A percentile compares a stretch with the other conserved stretches of the same genome.
These are phyloP conservation scores for Sergeia podlipaevii DNA, from an alignment of 208 protist genomes.

Conservation along the genomic window DNA sequence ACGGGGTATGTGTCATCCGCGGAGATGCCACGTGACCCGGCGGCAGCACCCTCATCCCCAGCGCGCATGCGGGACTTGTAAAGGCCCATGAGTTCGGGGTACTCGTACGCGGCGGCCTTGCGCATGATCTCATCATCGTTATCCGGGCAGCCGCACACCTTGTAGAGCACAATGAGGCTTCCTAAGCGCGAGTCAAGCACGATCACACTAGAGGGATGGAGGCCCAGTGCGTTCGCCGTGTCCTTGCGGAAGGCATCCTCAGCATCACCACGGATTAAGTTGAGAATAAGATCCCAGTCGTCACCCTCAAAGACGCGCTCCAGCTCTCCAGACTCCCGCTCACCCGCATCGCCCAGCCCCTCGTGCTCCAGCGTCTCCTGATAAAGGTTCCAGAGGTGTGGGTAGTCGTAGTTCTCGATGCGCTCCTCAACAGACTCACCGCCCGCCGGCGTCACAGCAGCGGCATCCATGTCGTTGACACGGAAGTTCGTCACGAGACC, in stretches of 20 bases:
- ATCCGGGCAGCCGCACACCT: slow-evolving; percentile 1
- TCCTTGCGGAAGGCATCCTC: slow-evolving; percentile 29
- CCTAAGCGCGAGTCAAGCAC: slow-evolving; percentile 6
- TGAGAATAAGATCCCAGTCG: slow-evolving; percentile 13
- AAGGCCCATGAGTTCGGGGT: slow-evolving; percentile 27
- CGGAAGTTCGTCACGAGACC: slow-evolving; percentile 21
- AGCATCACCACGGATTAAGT: slow-evolving; percentile 13
- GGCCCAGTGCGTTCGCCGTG: slow-evolving; percentile 12
- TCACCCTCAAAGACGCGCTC: slow-evolving; percentile 17
- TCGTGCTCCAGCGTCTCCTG: slow-evolving; percentile 1
- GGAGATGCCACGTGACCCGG: no score
- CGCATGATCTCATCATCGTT: slow-evolving; percentile 15
- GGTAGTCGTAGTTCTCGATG: slow-evolving; percentile 24
- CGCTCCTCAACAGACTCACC: slow-evolving; percentile 10
- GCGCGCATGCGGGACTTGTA: slow-evolving; percentile 10
- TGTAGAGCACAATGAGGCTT: slow-evolving; percentile 14
- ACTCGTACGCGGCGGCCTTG: slow-evolving; percentile 10
- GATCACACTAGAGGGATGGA: slow-evolving; percentile 18
- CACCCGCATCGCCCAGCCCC: slow-evolving; percentile 1
- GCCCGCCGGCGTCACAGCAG: not conserved
- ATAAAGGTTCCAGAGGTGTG: slow-evolving; percentile 21
- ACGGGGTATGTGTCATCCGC: no score
- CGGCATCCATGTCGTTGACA: not conserved
- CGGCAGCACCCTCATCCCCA: not conserved
- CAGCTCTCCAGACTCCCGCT: slow-evolving; percentile 24